Conservation (phyloP, 2,329 filamentous ascomycete genomes). For the Fusarium coicis region DNA sequence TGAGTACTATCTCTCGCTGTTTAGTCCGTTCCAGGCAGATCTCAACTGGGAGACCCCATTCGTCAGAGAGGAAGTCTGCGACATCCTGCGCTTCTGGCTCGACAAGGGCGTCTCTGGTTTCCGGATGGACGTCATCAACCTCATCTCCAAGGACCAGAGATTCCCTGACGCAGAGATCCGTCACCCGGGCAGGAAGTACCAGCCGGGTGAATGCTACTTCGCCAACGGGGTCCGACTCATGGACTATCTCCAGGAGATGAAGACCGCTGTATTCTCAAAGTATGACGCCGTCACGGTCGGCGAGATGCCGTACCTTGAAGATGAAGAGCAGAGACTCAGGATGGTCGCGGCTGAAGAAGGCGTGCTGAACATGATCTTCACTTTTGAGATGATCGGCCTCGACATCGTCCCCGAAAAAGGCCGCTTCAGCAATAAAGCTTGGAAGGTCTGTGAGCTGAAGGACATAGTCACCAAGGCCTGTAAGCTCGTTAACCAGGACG, state of each 20-base stretch:
- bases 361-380: conserved; percentile 1
- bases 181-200: conserved; percentile 57
- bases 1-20: conserved; percentile 83
- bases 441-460: not conserved
- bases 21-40: conserved; percentile 80
- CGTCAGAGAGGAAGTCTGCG: conserved; percentile 75
- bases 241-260: conserved; percentile 75
- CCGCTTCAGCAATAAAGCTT: not conserved
- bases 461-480: not conserved
- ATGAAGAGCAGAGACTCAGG: conserved; percentile 48
- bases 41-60: conserved; percentile 83
- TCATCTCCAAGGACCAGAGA: conserved; percentile 71
- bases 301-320: conserved; percentile 67
- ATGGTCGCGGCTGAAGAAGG: not conserved
- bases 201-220: conserved; percentile 65
- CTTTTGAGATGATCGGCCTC: not conserved
- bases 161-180: conserved; percentile 68
- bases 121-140: conserved; percentile 78
- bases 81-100: conserved; percentile 83
- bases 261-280: conserved; percentile 61
- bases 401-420: not conserved
- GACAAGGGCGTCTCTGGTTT: conserved; percentile 78
- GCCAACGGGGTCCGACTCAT: conserved; percentile 75
- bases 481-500: not conserved
- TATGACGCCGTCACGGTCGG: conserved; percentile 77